A percentile compares a stretch with the other conserved stretches of the same genome.
Conservation (phyloP, 2,329 filamentous ascomycete genomes). For the Sphaerulina vaccinii region DNA sequence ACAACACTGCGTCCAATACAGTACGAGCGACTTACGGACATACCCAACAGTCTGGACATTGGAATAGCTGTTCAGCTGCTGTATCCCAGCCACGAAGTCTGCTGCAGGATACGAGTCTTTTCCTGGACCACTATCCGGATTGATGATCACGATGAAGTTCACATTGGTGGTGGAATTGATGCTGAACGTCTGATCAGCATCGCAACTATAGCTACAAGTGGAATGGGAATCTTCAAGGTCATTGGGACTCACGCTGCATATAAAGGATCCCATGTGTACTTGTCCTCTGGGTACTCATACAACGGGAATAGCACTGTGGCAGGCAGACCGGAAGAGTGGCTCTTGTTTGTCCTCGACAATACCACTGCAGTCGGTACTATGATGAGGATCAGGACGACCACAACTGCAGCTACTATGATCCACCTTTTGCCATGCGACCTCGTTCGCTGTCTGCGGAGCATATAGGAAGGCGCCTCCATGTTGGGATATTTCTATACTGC, state of each 20-base stretch:
- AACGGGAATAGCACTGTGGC: slow-evolving; percentile 22
- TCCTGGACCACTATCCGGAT: slow-evolving; percentile 29
- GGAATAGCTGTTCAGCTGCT: slow-evolving; percentile 26
- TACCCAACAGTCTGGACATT: slow-evolving; percentile 34
- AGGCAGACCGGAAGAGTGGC: slow-evolving; percentile 11
- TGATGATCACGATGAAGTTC: slow-evolving; percentile 27
- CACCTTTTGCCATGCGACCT: slow-evolving; percentile 8
- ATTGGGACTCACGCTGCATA: slow-evolving; percentile 24
- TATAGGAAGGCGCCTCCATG: slow-evolving; percentile 5
- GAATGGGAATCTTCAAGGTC: too few relatives aligned
- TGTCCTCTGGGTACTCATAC: slow-evolving; percentile 22
- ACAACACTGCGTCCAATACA: background rate
- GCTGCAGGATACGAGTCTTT: slow-evolving; percentile 9
- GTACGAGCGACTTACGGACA: slow-evolving; percentile 23
- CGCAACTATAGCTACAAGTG: too few relatives aligned
- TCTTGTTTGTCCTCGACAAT: slow-evolving; percentile 7
- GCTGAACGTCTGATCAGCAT: slow-evolving; percentile 2
- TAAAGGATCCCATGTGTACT: slow-evolving; percentile 21
- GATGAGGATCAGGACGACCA: slow-evolving; percentile 16
- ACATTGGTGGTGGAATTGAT: slow-evolving; percentile 16
- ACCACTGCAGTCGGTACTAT: slow-evolving; percentile 22
- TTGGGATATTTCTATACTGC: background rate
- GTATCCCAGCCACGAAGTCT: slow-evolving; percentile 27
- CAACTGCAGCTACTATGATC: background rate
- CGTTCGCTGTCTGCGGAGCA: background rate